Base-by-base conservation (phyloP, 345 rosid species). In the Hibiscus mutabilis region DNA sequence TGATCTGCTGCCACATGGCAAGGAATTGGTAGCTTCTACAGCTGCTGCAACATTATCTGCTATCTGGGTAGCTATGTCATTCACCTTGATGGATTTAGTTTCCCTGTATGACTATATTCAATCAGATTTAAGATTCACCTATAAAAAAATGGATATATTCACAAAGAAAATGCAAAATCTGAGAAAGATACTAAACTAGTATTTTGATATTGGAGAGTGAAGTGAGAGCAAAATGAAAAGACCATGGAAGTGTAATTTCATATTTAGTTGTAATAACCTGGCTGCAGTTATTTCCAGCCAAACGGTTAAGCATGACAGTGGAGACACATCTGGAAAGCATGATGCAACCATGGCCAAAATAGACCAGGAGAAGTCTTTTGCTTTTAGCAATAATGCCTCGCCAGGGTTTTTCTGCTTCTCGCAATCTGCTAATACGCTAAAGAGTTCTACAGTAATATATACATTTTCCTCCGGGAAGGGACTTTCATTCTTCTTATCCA, bases 221-320 rank as follows among this genome's bases (percentile, higher is more conserved):
- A 35, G 25, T 14, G 16, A 19, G 27, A 21, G 14, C 51, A 73
- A 73, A 61, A n/a, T 62, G 47, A 52, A 35, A 73, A 64, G 63
- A 73, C 58, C 70, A 52, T 33, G 53, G 25, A 52, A 73, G n/a
- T 25, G 58, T 64, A 42, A 35, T 24, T 55, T 58, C 42, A 74
- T 24, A 7, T 57, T 27, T n/a, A 57, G 49, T 53, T 74, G 58
- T 21, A 65, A 64, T 49, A 62, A 95, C 99, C 99, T 95, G 84
- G 97, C 97, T 53, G 97, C 99, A 37, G 97, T 92, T 76, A 95
- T 95, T 86, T 95, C 99, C 85, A 95, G 86, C 99, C 99, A 95
- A 81, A 86, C 88, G 44, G 95, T 82, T 60, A 92, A 84, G 85
- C 97, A 95, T 66, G 91, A 84, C 72, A 90, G 77, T 53, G 97